Conservation (phyloP, 352 stramenopile genomes). For the Pythium biforme region DNA sequence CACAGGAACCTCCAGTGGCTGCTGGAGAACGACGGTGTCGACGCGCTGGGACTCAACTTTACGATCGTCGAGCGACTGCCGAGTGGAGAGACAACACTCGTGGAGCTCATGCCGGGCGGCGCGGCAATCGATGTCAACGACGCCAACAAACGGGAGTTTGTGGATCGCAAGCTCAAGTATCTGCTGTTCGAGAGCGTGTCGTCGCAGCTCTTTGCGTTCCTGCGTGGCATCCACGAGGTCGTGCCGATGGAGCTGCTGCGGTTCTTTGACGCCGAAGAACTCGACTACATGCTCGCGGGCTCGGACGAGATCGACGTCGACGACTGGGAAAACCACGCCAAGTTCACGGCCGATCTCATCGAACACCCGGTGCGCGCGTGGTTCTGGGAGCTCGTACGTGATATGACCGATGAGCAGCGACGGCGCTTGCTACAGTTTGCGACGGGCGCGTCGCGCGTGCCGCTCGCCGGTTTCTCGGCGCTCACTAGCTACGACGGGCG, state of each 20-base stretch:
- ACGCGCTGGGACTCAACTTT: slow-evolving; percentile 61
- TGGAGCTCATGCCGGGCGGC: slow-evolving; percentile 59
- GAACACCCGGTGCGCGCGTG: background rate
- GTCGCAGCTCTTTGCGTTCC: slow-evolving; percentile 55
- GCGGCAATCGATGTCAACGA: slow-evolving; percentile 86
- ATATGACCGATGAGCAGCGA: slow-evolving; percentile 23
- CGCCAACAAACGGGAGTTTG: slow-evolving; percentile 92
- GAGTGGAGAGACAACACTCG: slow-evolving; percentile 17
- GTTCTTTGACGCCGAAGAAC: slow-evolving; percentile 92
- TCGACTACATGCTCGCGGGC: slow-evolving; percentile 91
- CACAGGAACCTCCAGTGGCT: slow-evolving; percentile 69
- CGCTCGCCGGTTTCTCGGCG: slow-evolving; percentile 24
- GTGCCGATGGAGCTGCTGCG: slow-evolving; percentile 87
- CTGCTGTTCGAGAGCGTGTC: slow-evolving; percentile 83
- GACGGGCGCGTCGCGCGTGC: slow-evolving; percentile 37
- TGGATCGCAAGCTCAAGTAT: slow-evolving; percentile 90
- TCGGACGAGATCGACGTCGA: slow-evolving; percentile 87
- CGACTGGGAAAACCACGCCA: slow-evolving; percentile 65
- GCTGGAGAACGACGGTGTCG: slow-evolving; percentile 50
- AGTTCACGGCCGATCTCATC: slow-evolving; percentile 41
- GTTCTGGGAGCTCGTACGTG: slow-evolving; percentile 51
- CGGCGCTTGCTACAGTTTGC: slow-evolving; percentile 34
- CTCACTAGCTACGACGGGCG: slow-evolving; percentile 29
- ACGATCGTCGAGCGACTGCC: slow-evolving; percentile 36
- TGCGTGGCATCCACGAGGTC: slow-evolving; percentile 91